These are phyloP conservation scores for Eucalyptus cladocalyx DNA, from an alignment of 345 rosid genomes.

Conservation along the genomic window DNA sequence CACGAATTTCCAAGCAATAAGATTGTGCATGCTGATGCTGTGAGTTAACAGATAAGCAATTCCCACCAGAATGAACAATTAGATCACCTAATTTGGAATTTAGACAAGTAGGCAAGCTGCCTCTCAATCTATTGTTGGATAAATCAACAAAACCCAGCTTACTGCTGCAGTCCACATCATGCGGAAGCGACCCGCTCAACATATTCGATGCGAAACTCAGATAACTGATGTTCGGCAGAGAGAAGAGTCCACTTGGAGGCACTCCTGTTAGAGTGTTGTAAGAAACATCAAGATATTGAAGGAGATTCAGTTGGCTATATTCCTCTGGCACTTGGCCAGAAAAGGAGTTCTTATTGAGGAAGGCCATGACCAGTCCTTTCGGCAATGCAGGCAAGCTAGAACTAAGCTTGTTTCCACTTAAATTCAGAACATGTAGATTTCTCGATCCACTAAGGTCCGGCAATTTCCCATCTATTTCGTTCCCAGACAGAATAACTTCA, in stretches of 20 bases:
- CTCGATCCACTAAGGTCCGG: constrained; percentile 63
- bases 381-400: constrained; percentile 72
- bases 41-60: constrained; percentile 50
- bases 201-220: constrained; percentile 71
- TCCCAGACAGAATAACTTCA: constrained; percentile 65
- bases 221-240: constrained; percentile 73
- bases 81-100: constrained; percentile 35
- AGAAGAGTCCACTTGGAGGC: constrained; percentile 53
- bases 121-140: constrained; percentile 67
- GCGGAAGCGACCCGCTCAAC: constrained; percentile 56
- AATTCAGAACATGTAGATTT: constrained; percentile 63
- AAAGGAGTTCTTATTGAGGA: constrained; percentile 64
- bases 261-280: constrained; percentile 62
- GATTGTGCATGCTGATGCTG: constrained; percentile 48
- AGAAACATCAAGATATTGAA: constrained; percentile 90
- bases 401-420: constrained; percentile 69
- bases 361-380: constrained; percentile 48
- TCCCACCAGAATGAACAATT: constrained; percentile 55
- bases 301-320: constrained; percentile 45
- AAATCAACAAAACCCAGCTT: constrained; percentile 92
- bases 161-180: constrained; percentile 40
- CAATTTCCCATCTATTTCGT: constrained; percentile 60
- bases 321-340: constrained; percentile 53
- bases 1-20: constrained; percentile 33
- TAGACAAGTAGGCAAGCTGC: constrained; percentile 73